A percentile compares a stretch with the other conserved stretches of the same genome.
Conservation (phyloP, 1,139 yeast genomes). For the Entelexis sorbosivorans region DNA sequence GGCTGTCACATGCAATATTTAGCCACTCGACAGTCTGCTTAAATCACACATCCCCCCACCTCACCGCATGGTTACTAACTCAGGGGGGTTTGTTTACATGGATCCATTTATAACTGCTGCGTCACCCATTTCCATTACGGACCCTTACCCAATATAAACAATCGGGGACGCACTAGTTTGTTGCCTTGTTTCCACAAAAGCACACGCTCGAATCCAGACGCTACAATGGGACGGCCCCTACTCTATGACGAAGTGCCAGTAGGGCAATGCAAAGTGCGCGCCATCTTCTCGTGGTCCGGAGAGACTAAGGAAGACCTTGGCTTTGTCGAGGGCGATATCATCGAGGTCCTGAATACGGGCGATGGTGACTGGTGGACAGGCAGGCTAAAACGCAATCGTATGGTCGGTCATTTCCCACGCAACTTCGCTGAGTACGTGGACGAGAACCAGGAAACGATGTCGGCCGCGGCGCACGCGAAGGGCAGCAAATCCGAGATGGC, state of each 20-base stretch:
- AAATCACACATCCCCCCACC: too few relatives aligned
- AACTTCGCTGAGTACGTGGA: constrained; percentile 59
- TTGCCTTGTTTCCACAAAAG: background rate
- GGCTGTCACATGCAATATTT: too few relatives aligned
- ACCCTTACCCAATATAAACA: background rate
- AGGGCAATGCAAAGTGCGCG: constrained; percentile 50
- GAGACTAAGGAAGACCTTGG: constrained; percentile 78
- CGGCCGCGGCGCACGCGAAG: constrained; percentile 10
- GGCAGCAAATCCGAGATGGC: background rate
- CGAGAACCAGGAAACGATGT: constrained; percentile 20
- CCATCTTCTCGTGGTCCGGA: constrained; percentile 84
- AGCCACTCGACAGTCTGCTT: too few relatives aligned
- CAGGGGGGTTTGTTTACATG: background rate
- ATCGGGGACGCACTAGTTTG: background rate
- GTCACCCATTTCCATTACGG: background rate
- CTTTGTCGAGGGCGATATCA: constrained; percentile 81
- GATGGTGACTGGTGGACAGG: constrained; percentile 96
- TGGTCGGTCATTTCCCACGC: constrained; percentile 76
- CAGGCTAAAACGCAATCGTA: constrained; percentile 61
- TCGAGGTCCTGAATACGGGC: constrained; percentile 67
- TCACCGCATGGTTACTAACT: too few relatives aligned
- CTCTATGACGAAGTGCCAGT: constrained; percentile 23
- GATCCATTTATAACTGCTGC: background rate
- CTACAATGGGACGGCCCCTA: constrained; percentile 13
- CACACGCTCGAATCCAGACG: too few relatives aligned